These are phyloP conservation scores for Dothidotthia symphoricarpi DNA, from an alignment of 2,329 filamentous ascomycete species.

Conservation along the genomic window DNA sequence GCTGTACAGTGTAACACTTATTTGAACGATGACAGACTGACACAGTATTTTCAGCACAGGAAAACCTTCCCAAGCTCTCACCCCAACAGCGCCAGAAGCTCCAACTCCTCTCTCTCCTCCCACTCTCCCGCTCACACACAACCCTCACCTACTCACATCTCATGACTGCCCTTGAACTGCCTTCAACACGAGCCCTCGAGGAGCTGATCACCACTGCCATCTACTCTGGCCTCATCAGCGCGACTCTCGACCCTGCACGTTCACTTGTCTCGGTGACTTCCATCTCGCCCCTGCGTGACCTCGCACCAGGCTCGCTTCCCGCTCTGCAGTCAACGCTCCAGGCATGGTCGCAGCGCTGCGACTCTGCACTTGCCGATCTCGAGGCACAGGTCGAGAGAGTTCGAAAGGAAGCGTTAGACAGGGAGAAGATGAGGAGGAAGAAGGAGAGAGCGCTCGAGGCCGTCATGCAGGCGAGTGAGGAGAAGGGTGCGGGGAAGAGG, in stretches of 20 bases:
- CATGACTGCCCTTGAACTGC: conserved; percentile 64
- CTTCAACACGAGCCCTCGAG: conserved; percentile 70
- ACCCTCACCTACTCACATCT: conserved; percentile 71
- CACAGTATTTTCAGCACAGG: conserved; percentile 30
- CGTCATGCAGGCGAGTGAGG: conserved; percentile 23
- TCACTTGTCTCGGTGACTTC: conserved; percentile 74
- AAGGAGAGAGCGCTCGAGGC: conserved; percentile 42
- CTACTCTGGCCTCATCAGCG: conserved; percentile 78
- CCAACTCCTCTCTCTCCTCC: conserved; percentile 83
- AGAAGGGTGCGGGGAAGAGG: conserved; percentile 30
- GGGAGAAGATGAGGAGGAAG: conserved; percentile 46
- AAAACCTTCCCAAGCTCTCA: conserved; percentile 68
- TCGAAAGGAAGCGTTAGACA: conserved; percentile 47
- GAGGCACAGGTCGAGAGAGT: conserved; percentile 72
- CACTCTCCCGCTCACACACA: conserved; percentile 66
- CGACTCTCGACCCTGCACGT: conserved; percentile 76
- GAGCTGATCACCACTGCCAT: conserved; percentile 82
- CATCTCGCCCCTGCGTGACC: conserved; percentile 81
- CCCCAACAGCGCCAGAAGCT: conserved; percentile 78
- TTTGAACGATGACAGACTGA: conserved; percentile 1
- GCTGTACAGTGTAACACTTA: not conserved
- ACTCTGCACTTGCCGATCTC: conserved; percentile 68
- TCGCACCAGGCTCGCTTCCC: conserved; percentile 70
- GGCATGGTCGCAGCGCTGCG: conserved; percentile 78
- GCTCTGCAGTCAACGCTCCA: conserved; percentile 66